These are phyloP conservation scores for Apiotrichum siamense DNA, from an alignment of 1,284 basidiomycete genomes.

Conservation along the genomic window DNA sequence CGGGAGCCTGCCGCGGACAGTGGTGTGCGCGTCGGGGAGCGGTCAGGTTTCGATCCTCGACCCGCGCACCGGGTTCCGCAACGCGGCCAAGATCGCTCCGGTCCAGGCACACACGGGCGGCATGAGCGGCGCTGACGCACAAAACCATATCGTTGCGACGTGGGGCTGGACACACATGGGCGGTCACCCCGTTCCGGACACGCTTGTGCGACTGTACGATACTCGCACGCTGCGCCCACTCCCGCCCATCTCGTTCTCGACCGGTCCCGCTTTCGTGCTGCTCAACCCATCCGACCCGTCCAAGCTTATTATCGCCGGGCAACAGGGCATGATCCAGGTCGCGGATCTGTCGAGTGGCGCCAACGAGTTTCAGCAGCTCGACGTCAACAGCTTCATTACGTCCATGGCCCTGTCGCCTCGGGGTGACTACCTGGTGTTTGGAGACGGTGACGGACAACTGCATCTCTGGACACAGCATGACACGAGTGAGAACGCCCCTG, in stretches of 20 bases:
- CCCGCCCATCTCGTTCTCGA: slow-evolving; percentile 76
- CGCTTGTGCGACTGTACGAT: slow-evolving; percentile 89
- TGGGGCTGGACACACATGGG: slow-evolving; percentile 86
- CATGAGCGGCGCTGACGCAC: slow-evolving; percentile 71
- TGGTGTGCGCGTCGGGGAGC: slow-evolving; percentile 74
- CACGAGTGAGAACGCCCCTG: slow-evolving; percentile 54
- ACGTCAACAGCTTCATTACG: slow-evolving; percentile 65
- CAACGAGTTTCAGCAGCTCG: slow-evolving; percentile 52
- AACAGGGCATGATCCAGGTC: slow-evolving; percentile 81
- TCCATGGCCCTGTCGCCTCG: slow-evolving; percentile 77
- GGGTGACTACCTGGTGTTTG: slow-evolving; percentile 86
- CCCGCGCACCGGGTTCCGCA: slow-evolving; percentile 56
- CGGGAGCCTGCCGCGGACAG: slow-evolving; percentile 31
- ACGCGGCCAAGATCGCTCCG: slow-evolving; percentile 50
- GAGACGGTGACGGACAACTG: slow-evolving; percentile 78
- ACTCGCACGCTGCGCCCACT: slow-evolving; percentile 69
- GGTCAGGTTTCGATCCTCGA: slow-evolving; percentile 81
- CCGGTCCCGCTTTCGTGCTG: slow-evolving; percentile 80
- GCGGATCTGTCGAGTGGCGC: slow-evolving; percentile 75
- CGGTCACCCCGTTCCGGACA: slow-evolving; percentile 81
- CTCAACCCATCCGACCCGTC: slow-evolving; percentile 73
- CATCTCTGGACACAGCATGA: slow-evolving; percentile 74
- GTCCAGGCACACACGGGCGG: slow-evolving; percentile 74
- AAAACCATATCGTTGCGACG: slow-evolving; percentile 72
- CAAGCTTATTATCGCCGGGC: slow-evolving; percentile 72